Percentiles rank a stretch among this genome's conserved stretches.
phyloP scores from a whole-genome alignment of 2,329 filamentous ascomycete genomes.

The Colletotrichum sp. region DNA sequence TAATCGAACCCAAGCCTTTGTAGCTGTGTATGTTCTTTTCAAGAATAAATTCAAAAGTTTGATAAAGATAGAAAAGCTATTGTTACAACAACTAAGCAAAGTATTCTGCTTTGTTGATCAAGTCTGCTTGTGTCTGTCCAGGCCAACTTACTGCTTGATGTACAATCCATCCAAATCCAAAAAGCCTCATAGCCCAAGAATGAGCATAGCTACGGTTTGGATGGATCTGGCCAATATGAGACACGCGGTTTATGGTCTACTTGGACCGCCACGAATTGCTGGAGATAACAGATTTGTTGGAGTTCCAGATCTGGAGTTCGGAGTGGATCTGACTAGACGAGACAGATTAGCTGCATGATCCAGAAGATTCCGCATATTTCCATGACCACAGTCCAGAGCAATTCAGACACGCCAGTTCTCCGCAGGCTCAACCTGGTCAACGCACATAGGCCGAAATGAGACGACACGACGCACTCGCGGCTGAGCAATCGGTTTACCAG shows the following conservation, averaged over 20 bases:
- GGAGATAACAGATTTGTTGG: background rate
- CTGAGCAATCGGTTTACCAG: constrained; percentile 25
- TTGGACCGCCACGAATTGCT: background rate
- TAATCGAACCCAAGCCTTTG: constrained; percentile 1
- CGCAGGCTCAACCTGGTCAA: constrained; percentile 23
- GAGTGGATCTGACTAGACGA: constrained; percentile 4
- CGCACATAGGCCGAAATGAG: background rate
- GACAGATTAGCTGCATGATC: background rate
- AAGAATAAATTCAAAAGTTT: background rate
- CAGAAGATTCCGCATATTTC: constrained; percentile 14
- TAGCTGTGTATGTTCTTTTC: background rate
- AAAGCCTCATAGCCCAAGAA: background rate
- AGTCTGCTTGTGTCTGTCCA: background rate
- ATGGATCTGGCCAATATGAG: background rate
- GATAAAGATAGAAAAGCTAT: background rate
- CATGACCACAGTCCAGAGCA: background rate
- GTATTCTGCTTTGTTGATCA: background rate
- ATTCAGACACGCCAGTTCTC: constrained; percentile 23
- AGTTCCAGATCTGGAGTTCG: background rate
- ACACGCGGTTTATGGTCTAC: background rate
- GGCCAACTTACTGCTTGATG: background rate
- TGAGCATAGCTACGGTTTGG: background rate
- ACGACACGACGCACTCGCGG: constrained; percentile 15
- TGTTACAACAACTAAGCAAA: background rate
- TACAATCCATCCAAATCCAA: background rate